Evolutionary conservation across 2,329 filamentous ascomycete genomes (phyloP), one percentile per base, ranked within the genome.

Genomic region (Cytospora piceae): DNA sequence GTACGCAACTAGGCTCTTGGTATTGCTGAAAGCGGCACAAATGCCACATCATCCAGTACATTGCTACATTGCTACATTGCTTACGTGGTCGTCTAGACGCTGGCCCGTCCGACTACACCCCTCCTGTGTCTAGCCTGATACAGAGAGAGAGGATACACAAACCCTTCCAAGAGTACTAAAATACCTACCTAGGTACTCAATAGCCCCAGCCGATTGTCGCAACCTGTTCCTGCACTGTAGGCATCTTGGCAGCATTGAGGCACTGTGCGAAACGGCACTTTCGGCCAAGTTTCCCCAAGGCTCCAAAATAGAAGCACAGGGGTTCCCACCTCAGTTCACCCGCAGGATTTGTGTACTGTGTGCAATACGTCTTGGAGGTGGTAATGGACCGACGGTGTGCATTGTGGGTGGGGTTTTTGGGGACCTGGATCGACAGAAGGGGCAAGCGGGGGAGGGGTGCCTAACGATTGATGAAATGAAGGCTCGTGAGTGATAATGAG

Each of bases 51-150:
- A 63, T 51, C 51, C 61, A 14, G 3, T 14, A 31, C n/a, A n/a
- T n/a, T n/a, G n/a, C 24, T 42, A 46, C 61, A 57, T 32, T 52
- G 37, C 61, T 54, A 34, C 53, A 57, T 55, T 39, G 61, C 61
- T 52, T 51, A 55, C 42, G 46, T 51, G 61, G 61, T 63, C 61
- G 49, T 51, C 39, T 51, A 54, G 53, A 55, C 53, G 53, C 42
- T 51, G 34, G 55, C 51, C 60, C 56, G 39, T 54, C 37, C 61
- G 53, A 31, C 61, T 55, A 57, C 61, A 57, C 61, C 61, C 29
- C 61, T 63, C 61, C 42, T 63, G 61, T 49, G 17, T 53, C 61
- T 63, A 63, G 53, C 53, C 42, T 57, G 53, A 54, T 63, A 53
- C 53, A 63, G 61, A 29, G 22, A 49, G 52, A 62, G 56, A 56